Conservation (phyloP, 2,329 filamentous ascomycete species). For the Ceratocystiopsis sp. region DNA sequence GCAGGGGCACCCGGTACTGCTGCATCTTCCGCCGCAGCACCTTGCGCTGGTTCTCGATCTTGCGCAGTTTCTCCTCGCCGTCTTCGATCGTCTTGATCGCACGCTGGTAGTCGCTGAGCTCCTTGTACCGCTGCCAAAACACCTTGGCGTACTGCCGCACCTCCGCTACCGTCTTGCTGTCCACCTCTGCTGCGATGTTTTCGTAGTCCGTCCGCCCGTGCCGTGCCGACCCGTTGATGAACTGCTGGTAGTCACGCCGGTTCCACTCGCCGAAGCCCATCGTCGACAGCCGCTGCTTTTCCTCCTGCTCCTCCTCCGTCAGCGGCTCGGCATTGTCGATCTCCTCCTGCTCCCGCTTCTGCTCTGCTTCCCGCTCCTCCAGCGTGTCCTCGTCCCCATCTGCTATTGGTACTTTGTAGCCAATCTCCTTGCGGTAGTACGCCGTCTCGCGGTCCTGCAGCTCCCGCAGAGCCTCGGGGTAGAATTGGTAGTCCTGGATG, state of each 20-base stretch:
- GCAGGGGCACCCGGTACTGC: conserved; percentile 90
- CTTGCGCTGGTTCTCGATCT: conserved; percentile 82
- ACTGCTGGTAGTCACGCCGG: conserved; percentile 93
- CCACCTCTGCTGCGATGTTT: conserved; percentile 73
- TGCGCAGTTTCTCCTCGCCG: conserved; percentile 76
- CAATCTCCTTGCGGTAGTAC: conserved; percentile 88
- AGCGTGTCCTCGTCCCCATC: conserved; percentile 76
- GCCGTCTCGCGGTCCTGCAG: conserved; percentile 94
- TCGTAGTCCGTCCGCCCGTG: conserved; percentile 78
- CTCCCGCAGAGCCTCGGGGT: conserved; percentile 65
- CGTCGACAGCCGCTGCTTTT: conserved; percentile 66
- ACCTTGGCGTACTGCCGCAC: conserved; percentile 84
- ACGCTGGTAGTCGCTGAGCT: conserved; percentile 79
- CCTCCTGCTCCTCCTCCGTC: conserved; percentile 74
- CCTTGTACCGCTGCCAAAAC: conserved; percentile 90
- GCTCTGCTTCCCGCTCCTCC: conserved; percentile 72
- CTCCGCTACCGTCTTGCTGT: conserved; percentile 73
- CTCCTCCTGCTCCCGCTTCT: conserved; percentile 72
- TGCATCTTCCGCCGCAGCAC: conserved; percentile 90
- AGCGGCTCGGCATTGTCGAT: conserved; percentile 83
- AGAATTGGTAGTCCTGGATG: conserved; percentile 96
- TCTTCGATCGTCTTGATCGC: conserved; percentile 80
- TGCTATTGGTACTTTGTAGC: conserved; percentile 78
- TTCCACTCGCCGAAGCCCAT: conserved; percentile 93
- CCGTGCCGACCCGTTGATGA: conserved; percentile 86